Percentiles rank a stretch among this genome's conserved stretches.
phyloP scores from a whole-genome alignment of 148 eudicot species.

The Cornus florida region DNA sequence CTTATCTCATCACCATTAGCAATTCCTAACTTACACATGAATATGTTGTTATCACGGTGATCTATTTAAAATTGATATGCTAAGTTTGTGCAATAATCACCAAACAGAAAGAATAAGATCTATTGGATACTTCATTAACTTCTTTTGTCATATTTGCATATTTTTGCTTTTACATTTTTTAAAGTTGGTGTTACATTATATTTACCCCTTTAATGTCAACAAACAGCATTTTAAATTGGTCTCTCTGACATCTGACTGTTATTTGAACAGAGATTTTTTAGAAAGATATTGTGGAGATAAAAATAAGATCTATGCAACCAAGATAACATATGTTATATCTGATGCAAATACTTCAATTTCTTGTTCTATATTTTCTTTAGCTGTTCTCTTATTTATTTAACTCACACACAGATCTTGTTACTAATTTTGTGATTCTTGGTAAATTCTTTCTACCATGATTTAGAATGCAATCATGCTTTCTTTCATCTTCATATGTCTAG shows the following conservation, averaged over 20 bases:
- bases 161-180: background rate
- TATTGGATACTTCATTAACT: constrained; percentile 8
- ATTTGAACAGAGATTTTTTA: background rate
- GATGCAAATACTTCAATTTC: background rate
- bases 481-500: background rate
- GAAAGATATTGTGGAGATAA: background rate
- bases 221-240: background rate
- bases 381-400: background rate
- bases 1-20: background rate
- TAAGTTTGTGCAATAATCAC: background rate
- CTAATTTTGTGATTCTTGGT: background rate
- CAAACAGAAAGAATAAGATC: background rate
- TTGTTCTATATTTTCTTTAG: background rate
- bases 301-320: background rate
- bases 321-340: background rate
- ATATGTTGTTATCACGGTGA: background rate
- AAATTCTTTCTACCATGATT: background rate
- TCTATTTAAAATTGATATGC: background rate
- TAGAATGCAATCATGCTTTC: background rate
- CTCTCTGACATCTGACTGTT: too few species aligned
- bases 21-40: background rate
- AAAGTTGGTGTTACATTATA: background rate
- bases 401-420: background rate
- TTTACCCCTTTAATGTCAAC: background rate
- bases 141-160: background rate